Base-by-base conservation (phyloP, 2,329 filamentous ascomycete species). In the Aspergillus awamori region DNA sequence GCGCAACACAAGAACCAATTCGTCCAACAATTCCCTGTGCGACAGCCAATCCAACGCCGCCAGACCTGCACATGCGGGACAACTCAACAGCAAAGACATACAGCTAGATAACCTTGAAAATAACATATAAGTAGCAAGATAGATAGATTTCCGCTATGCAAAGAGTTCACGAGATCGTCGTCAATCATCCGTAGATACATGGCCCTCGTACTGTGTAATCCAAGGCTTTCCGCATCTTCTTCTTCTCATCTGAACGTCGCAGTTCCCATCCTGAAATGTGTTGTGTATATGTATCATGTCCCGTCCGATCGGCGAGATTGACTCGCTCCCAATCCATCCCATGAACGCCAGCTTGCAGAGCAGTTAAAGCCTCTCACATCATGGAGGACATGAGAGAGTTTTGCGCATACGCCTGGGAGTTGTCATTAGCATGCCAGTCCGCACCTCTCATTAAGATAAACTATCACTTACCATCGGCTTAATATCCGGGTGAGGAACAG, bases 401-500 rank as follows among this genome's bases (percentile, higher is more conserved):
- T 73, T 92, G 89, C 53, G 91, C 92, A 76, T 96, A 96, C 4
- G 92, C 90, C 90, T 92, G 62, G 20, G 11, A 54, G 63, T 33
- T 63, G 61, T 58, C 20, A n/a, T 61, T n/a, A 58, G 45, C 11
- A 55, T 33, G 33, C 15, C 30, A 11, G 10, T 28, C 11, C n/a
- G 33, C 5, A 13, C 17, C 26, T 41, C 13, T 13, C 22, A 26
- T 8, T 20, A 33, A 36, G n/a, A 20, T 28, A 10, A 10, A 47
- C 6, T 1, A 26, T 6, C 33, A 72, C 79, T 74, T 75, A 84
- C 86, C 87, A 99, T 99, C 13, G 95, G 94, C 77, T 90, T 92
- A 76, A 99, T 95, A 72, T 96, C 86, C 11, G 95, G 95, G 82
- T 99, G 95, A 64, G 93, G 93, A 57, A 99, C 95, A 7, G 95